Evolutionary conservation across 78 protist genomes (phyloP), one percentile per base, ranked within the genome.

Genomic region (Anaeramoeba flamelloides): DNA sequence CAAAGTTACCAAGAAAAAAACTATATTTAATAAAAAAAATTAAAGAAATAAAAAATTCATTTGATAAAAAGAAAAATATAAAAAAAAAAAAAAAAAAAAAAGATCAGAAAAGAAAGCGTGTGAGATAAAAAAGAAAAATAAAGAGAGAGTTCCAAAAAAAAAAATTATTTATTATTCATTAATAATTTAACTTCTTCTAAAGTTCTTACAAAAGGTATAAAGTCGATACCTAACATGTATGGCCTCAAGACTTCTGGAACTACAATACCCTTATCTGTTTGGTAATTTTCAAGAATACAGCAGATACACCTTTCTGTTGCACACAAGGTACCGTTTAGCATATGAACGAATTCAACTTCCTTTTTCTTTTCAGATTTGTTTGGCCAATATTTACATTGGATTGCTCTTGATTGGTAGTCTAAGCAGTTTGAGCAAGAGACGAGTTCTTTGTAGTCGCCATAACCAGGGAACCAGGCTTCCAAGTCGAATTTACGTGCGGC

Each of bases 401-500:
- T 8, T 53, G 8, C 17, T 53, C 69, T 53, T 8, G 69, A 53
- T 26, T 53, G 17, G 91, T 94, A 98, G 88, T 96, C 99, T 31
- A 96, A 92, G 90, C 99, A 98, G 91, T 98, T 98, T 78, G 99
- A 96, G 92, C 98, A 94, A 32, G 98, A 96, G 65, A 96, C 99
- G 31, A 98, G 90, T 86, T 98, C 99, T 38, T 98, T 90, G 92
- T 74, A 95, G 17, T 87, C 84, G 26, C 87, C 88, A 81, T 87
- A 85, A 77, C 91, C 94, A 17, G 99, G 98, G 95, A 98, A 98
- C 95, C 96, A 95, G 32, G 94, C 98, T 87, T 98, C 99, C 4
- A 98, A 85, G 81, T 98, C 99, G 82, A 86, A 91, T 91, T 97
- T 98, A 87, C 90, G 93, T 78, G 99, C 96, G 38, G 99, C 99